phyloP scores from a whole-genome alignment of 2,329 filamentous ascomycete species.

The Furcasterigmium furcatum region DNA sequence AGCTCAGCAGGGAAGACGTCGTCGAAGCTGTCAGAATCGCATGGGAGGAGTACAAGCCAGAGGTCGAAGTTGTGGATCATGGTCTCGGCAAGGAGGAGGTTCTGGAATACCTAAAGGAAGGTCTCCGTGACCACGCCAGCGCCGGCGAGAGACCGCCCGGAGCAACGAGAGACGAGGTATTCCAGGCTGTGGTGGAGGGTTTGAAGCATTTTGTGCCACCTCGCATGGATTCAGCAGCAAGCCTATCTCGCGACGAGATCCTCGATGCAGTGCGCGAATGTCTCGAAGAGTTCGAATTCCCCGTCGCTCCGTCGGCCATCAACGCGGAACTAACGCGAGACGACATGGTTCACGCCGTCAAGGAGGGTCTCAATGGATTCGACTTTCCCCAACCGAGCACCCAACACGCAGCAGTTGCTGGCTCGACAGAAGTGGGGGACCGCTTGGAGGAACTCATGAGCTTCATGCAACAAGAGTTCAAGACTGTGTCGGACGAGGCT shows the following conservation, averaged over 20 bases:
- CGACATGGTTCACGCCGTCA: conserved; percentile 63
- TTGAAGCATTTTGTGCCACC: conserved; percentile 78
- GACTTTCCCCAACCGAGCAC: conserved; percentile 39
- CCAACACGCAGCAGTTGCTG: conserved; percentile 34
- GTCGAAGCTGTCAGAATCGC: conserved; percentile 84
- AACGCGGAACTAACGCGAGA: conserved; percentile 55
- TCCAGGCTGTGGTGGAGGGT: conserved; percentile 80
- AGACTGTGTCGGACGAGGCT: conserved; percentile 56
- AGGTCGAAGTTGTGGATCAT: conserved; percentile 86
- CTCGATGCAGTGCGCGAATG: conserved; percentile 81
- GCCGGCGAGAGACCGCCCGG: conserved; percentile 49
- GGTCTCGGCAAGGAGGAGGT: conserved; percentile 90
- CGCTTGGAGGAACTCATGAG: conserved; percentile 65
- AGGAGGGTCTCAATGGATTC: conserved; percentile 52
- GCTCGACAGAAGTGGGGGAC: conserved; percentile 47
- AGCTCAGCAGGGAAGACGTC: conserved; percentile 77
- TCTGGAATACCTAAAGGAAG: conserved; percentile 80
- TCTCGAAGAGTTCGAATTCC: conserved; percentile 79
- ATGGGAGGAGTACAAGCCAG: conserved; percentile 91
- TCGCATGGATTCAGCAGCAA: conserved; percentile 64
- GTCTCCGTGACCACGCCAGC: conserved; percentile 71
- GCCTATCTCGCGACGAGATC: conserved; percentile 77
- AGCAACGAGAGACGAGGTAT: conserved; percentile 79
- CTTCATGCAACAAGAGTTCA: conserved; percentile 56
- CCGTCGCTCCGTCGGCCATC: conserved; percentile 54